A percentile compares a stretch with the other conserved stretches of the same genome.
Conservation (phyloP, 768 basidiomycete species). For the Neoboletus brunneissimus region DNA sequence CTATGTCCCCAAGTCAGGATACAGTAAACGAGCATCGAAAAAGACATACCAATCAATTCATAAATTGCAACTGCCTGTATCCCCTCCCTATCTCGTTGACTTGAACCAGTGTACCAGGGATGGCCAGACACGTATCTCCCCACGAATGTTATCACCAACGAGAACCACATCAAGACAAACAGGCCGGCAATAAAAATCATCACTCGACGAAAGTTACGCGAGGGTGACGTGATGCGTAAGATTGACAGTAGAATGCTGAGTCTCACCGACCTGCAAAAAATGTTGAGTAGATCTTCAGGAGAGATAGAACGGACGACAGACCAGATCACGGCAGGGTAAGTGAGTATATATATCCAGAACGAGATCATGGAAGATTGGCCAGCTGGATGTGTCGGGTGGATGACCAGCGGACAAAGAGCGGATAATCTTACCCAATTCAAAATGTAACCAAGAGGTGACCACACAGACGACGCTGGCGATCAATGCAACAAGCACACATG, state of each 20-base stretch:
- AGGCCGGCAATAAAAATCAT: conserved; percentile 4
- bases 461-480: conserved; percentile 3
- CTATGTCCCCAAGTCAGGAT: conserved; percentile 10
- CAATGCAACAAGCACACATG: conserved; percentile 3
- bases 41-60: conserved; percentile 16
- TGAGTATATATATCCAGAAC: conserved; percentile 9
- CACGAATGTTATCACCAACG: conserved; percentile 1
- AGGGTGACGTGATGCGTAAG: conserved; percentile 6
- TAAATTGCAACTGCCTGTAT: conserved; percentile 1
- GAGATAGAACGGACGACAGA: background rate
- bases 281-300: background rate
- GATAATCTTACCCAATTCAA: conserved; percentile 1
- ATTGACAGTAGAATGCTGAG: conserved; percentile 15
- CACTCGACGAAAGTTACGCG: conserved; percentile 5
- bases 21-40: background rate
- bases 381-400: conserved; percentile 1
- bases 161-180: conserved; percentile 14
- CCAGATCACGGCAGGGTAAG: conserved; percentile 13
- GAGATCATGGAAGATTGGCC: conserved; percentile 1
- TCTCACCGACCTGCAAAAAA: conserved; percentile 10
- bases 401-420: background rate
- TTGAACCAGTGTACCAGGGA: background rate
- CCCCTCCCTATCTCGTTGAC: background rate
- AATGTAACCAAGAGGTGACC: background rate
- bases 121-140: background rate